Base-by-base conservation (phyloP, 106 monocot species). In the Dendrobium huoshanense region DNA sequence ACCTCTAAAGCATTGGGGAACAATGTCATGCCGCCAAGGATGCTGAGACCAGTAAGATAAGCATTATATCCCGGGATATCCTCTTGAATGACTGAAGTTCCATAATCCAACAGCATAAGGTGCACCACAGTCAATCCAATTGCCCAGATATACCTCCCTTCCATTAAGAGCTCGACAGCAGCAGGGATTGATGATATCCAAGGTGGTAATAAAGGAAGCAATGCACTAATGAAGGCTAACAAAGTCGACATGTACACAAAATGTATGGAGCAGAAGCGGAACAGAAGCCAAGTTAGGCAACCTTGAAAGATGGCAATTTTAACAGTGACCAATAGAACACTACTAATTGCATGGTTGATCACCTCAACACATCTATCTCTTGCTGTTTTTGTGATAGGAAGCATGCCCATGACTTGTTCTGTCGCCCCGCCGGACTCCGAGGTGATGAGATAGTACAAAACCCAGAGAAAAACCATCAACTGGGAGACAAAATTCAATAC, bases 1-100 rank as follows among this genome's bases (percentile, higher is more conserved):
- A 91, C 92, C 92, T 92, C 92, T 41, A 92, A 80, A 72, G 89
- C 89, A 87, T 86, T 90, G 42, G 85, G 86, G 51, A 89, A 89
- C 80, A 92, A 81, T 15, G 92, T 83, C 80, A 92, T 75, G 43
- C 92, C 92, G 75, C 92, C 92, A 79, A 92, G 77, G 72, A 92
- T 92, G 68, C 91, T 92, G 43, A 92, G 87, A 24, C 91, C 91
- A 9, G 91, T 89, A 22, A 92, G 87, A 78, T 91, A 89, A 22
- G 80, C 79, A 83, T 73, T 91, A 70, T 92, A 80, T 40, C 89
- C 89, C 0, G 89, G 89, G 65, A 92, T 89, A 75, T 88, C 89
- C 58, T 89, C 87, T 84, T 89, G 92, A 78, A 92, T 88, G 43
- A 85, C 80, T 25, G 87, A 81, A 33, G 87, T 82, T 4, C 92